phyloP scores from a whole-genome alignment of 768 basidiomycete species.

The Trametes cinnabarina region DNA sequence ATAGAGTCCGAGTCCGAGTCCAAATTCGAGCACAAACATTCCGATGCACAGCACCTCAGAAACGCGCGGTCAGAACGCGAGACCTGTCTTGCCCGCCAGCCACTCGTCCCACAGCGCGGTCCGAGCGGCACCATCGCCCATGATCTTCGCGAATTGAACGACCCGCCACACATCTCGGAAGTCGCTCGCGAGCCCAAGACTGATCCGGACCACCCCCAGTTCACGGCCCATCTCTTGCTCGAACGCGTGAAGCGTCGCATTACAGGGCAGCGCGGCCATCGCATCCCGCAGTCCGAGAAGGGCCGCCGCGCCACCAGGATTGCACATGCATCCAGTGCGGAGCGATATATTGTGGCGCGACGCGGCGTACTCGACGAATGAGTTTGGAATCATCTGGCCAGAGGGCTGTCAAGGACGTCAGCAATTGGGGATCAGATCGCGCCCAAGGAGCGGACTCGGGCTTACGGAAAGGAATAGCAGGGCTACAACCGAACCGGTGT shows the following conservation, averaged over 20 bases:
- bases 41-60: neutral
- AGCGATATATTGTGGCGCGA: constrained; percentile 64
- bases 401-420: constrained; percentile 44
- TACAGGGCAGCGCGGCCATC: constrained; percentile 60
- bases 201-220: constrained; percentile 72
- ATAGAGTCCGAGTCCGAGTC: constrained; percentile 1
- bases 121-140: constrained; percentile 17
- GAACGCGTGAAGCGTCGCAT: constrained; percentile 60
- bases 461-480: constrained; percentile 64
- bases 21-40: neutral
- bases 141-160: constrained; percentile 27
- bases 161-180: constrained; percentile 63
- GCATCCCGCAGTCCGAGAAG: constrained; percentile 63
- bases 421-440: neutral
- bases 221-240: constrained; percentile 61
- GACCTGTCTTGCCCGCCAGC: constrained; percentile 17
- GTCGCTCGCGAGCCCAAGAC: constrained; percentile 75
- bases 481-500: constrained; percentile 62
- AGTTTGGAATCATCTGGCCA: constrained; percentile 66
- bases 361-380: constrained; percentile 72
- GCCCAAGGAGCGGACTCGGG: constrained; percentile 13
- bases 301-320: constrained; percentile 77
- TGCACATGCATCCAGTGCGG: constrained; percentile 86
- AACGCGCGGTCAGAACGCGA: constrained; percentile 6
- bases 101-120: constrained; percentile 28